A percentile compares a stretch with the other conserved stretches of the same genome.
phyloP scores from a whole-genome alignment of 1,284 basidiomycete genomes.

The Trichosporon asahii region DNA sequence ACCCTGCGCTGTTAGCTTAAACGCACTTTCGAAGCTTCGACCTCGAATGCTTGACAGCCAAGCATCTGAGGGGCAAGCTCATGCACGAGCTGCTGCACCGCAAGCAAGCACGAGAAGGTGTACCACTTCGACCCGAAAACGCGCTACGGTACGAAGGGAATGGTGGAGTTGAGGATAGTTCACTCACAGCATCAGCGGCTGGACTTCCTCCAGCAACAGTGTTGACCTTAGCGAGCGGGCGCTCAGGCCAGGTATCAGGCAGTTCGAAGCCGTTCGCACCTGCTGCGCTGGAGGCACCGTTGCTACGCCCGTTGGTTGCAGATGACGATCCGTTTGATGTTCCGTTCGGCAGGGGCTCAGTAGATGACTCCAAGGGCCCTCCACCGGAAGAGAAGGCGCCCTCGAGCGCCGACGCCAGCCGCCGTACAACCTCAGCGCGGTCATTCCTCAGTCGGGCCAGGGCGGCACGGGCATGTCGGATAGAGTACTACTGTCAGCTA shows the following conservation, averaged over 20 bases:
- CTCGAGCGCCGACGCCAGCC: conserved; percentile 66
- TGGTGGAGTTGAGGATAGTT: conserved; percentile 24
- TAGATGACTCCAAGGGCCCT: not conserved
- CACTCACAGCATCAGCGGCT: conserved; percentile 71
- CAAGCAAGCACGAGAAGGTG: too few species aligned
- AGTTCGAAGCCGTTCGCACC: conserved; percentile 3
- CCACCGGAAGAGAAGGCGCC: conserved; percentile 51
- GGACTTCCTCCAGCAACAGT: conserved; percentile 72
- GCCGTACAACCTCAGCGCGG: conserved; percentile 61
- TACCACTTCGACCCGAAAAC: too few species aligned
- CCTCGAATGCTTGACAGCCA: not conserved
- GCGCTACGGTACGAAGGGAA: too few species aligned
- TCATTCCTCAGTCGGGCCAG: conserved; percentile 65
- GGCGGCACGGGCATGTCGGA: conserved; percentile 61
- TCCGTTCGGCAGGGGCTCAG: conserved; percentile 10
- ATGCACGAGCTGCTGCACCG: too few species aligned
- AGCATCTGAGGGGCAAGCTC: too few species aligned
- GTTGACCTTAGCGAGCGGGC: conserved; percentile 69
- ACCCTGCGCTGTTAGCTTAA: conserved; percentile 56
- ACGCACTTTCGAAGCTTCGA: not conserved
- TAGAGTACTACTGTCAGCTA: conserved; percentile 58
- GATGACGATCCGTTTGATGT: not conserved
- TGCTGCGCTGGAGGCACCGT: not conserved
- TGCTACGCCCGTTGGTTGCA: conserved; percentile 18
- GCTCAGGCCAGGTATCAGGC: conserved; percentile 32